Evolutionary conservation across 2,329 filamentous ascomycete genomes (phyloP).

Genomic region (Aspergillus calidoustus): DNA sequence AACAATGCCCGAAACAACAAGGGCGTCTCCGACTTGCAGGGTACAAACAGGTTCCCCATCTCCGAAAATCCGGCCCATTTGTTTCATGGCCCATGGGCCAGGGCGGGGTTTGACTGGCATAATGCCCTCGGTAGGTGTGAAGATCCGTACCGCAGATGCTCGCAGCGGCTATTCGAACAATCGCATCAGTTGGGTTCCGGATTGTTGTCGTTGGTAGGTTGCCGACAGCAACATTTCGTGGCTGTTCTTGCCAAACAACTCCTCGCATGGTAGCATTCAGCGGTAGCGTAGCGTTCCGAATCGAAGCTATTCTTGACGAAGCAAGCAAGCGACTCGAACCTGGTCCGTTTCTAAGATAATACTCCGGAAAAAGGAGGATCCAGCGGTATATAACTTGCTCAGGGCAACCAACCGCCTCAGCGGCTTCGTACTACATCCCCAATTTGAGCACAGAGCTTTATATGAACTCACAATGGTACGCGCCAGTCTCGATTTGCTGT

Average conservation of each 20-base stretch:
- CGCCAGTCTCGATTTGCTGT: too few species aligned
- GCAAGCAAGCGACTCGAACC: too few species aligned
- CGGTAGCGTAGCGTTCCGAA: too few species aligned
- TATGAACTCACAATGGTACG: too few species aligned
- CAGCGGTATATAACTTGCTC: too few species aligned
- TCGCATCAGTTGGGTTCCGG: constrained; percentile 35
- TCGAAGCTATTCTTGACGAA: too few species aligned
- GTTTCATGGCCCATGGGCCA: constrained; percentile 29
- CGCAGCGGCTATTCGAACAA: constrained; percentile 41
- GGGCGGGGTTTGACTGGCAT: constrained; percentile 25
- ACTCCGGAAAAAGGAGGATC: too few species aligned
- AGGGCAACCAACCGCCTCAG: too few species aligned
- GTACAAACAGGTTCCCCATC: constrained; percentile 21
- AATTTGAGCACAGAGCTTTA: too few species aligned
- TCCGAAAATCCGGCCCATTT: constrained; percentile 24
- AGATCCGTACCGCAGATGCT: constrained; percentile 40
- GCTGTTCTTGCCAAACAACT: constrained; percentile 33
- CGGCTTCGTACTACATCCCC: too few species aligned
- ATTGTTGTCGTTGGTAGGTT: constrained; percentile 29
- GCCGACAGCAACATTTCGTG: constrained; percentile 31
- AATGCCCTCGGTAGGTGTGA: constrained; percentile 39
- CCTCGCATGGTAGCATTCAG: constrained; percentile 32
- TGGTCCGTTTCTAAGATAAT: too few species aligned
- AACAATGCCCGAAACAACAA: constrained; percentile 25
- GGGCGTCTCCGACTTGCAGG: constrained; percentile 26